Conservation (phyloP, 495 filamentous ascomycete genomes). For the Articulospora tetracladia region DNA sequence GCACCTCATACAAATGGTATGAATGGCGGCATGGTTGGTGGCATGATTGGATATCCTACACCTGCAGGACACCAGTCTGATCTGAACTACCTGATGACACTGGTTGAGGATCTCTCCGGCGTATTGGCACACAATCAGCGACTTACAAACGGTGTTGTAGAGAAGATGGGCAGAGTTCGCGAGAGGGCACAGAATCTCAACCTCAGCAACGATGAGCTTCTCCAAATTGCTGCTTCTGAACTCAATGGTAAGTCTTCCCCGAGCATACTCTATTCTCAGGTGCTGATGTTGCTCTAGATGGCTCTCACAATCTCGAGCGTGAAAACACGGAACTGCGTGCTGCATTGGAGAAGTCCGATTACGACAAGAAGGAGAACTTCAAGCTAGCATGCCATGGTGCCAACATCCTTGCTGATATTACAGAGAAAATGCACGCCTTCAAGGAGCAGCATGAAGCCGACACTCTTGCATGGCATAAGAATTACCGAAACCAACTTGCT, state of each 20-base stretch:
- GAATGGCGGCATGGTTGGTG: constrained; percentile 43
- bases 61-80: constrained; percentile 85
- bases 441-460: constrained; percentile 46
- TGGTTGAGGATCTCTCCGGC: constrained; percentile 76
- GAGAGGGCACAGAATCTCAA: constrained; percentile 40
- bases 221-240: constrained; percentile 42
- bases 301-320: constrained; percentile 41
- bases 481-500: constrained; percentile 51
- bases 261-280: not conserved
- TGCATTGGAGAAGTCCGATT: constrained; percentile 46
- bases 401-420: constrained; percentile 36
- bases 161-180: constrained; percentile 52
- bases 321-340: constrained; percentile 47
- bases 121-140: constrained; percentile 75
- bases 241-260: constrained; percentile 36
- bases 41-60: constrained; percentile 54
- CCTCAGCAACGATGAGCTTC: constrained; percentile 46
- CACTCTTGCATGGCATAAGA: constrained; percentile 45
- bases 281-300: constrained; percentile 17
- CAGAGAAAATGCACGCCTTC: constrained; percentile 47
- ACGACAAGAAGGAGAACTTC: constrained; percentile 42
- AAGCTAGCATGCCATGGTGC: constrained; percentile 36
- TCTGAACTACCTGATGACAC: constrained; percentile 77
- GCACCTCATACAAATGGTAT: constrained; percentile 49
- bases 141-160: constrained; percentile 68